Evolutionary conservation across 371 early-diverging fungal genomes (phyloP).

Genomic region (Blakeslea trispora): DNA sequence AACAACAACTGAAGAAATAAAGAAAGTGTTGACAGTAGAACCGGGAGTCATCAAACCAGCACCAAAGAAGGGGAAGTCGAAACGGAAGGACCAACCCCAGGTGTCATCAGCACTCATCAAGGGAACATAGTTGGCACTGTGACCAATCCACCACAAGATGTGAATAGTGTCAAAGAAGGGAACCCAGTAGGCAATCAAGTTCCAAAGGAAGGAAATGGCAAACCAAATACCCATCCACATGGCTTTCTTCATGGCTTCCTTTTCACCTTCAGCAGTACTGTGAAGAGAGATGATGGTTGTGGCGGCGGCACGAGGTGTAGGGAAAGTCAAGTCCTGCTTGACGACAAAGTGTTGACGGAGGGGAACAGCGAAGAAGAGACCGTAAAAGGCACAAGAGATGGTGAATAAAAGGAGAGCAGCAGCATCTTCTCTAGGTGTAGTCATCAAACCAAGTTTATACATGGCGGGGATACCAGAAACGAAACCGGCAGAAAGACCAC

Average conservation of each 20-base stretch:
- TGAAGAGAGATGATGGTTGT: slow-evolving; percentile 68
- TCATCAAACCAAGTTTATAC: slow-evolving; percentile 65
- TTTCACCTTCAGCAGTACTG: slow-evolving; percentile 45
- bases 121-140: slow-evolving; percentile 41
- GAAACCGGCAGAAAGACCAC: slow-evolving; percentile 71
- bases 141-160: slow-evolving; percentile 61
- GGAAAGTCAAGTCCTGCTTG: slow-evolving; percentile 71
- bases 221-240: slow-evolving; percentile 56
- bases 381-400: slow-evolving; percentile 67
- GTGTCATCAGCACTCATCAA: slow-evolving; percentile 54
- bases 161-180: slow-evolving; percentile 62
- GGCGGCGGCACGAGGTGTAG: slow-evolving; percentile 72
- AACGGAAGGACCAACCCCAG: slow-evolving; percentile 64
- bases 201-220: slow-evolving; percentile 46
- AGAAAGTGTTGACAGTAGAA: slow-evolving; percentile 60
- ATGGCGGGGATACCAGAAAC: slow-evolving; percentile 74
- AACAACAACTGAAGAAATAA: slow-evolving; percentile 54
- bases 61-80: slow-evolving; percentile 68
- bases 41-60: slow-evolving; percentile 71
- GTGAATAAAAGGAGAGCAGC: slow-evolving; percentile 59
- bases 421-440: slow-evolving; percentile 50
- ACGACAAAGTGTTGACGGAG: slow-evolving; percentile 72
- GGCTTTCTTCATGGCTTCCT: slow-evolving; percentile 46
- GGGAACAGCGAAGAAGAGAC: slow-evolving; percentile 76
- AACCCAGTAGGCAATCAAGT: slow-evolving; percentile 57